Evolutionary conservation across 1,284 basidiomycete genomes (phyloP).

Genomic region (Kalmanozyma brasiliensis): DNA sequence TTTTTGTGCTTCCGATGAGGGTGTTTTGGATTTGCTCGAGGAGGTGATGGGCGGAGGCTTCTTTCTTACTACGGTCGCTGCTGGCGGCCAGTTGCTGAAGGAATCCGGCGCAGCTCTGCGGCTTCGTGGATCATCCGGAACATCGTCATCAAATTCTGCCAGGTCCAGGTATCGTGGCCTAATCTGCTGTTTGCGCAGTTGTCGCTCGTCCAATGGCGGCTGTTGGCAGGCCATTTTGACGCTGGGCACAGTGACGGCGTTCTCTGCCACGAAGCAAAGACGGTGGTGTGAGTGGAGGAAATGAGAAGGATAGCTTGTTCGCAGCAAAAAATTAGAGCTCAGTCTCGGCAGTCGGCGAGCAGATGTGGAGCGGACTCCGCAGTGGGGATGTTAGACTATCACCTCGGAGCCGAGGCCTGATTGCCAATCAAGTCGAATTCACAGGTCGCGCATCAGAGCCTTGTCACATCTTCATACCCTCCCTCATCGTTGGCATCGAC

Average conservation of each 20-base stretch:
- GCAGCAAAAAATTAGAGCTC: conserved; percentile 14
- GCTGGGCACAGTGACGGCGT: no score
- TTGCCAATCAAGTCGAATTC: conserved; percentile 19
- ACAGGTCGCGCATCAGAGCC: conserved; percentile 22
- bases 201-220: conserved; percentile 20
- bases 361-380: conserved; percentile 5
- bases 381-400: conserved; percentile 13
- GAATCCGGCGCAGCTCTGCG: conserved; percentile 30
- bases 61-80: conserved; percentile 49
- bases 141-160: conserved; percentile 46
- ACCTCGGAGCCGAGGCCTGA: conserved; percentile 24
- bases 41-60: conserved; percentile 36
- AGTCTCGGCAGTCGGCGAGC: conserved; percentile 28
- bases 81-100: conserved; percentile 56
- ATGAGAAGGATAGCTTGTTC: background rate
- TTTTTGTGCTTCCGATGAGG: background rate
- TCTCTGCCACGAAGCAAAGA: background rate
- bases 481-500: conserved; percentile 1
- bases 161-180: conserved; percentile 55
- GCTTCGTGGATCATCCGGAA: conserved; percentile 6
- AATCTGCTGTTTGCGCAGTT: conserved; percentile 50
- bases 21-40: conserved; percentile 11
- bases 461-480: background rate
- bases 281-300: conserved; percentile 2
- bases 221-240: conserved; percentile 23